Conservation (phyloP, 345 rosid genomes). For the Xanthoceras sorbifolium region DNA sequence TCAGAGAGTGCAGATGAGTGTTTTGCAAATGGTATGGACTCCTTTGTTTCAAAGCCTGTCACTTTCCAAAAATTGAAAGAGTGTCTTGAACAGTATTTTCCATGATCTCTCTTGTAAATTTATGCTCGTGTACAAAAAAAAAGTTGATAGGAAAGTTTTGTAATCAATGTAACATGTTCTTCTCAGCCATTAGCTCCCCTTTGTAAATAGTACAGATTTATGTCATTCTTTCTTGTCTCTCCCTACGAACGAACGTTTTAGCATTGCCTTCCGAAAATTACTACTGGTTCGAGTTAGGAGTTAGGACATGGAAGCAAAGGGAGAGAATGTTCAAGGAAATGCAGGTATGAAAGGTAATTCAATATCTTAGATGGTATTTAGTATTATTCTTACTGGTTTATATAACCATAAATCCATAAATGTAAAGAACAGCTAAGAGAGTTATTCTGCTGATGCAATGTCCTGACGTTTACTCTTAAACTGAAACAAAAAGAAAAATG, state of each 20-base stretch:
- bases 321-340: not conserved
- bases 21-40: conserved; percentile 89
- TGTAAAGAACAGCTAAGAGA: not conserved
- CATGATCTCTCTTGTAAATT: conserved; percentile 46
- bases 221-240: conserved; percentile 1
- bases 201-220: conserved; percentile 35
- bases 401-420: not conserved
- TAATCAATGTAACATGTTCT: conserved; percentile 36
- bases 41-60: conserved; percentile 89
- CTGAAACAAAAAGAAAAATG: no score
- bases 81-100: conserved; percentile 65
- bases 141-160: conserved; percentile 62
- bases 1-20: conserved; percentile 94
- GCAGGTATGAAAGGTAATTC: not conserved
- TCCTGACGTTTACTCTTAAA: no score
- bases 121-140: conserved; percentile 40
- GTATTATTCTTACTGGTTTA: not conserved
- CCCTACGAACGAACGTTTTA: not conserved
- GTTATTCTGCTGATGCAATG: no score
- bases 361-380: not conserved
- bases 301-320: not conserved
- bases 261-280: not conserved
- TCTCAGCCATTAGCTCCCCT: conserved; percentile 30
- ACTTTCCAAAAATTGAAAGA: conserved; percentile 76
- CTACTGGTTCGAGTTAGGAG: conserved; percentile 2